Conservation (phyloP, 2,329 filamentous ascomycete genomes). For the Fusarium sarcochroum region DNA sequence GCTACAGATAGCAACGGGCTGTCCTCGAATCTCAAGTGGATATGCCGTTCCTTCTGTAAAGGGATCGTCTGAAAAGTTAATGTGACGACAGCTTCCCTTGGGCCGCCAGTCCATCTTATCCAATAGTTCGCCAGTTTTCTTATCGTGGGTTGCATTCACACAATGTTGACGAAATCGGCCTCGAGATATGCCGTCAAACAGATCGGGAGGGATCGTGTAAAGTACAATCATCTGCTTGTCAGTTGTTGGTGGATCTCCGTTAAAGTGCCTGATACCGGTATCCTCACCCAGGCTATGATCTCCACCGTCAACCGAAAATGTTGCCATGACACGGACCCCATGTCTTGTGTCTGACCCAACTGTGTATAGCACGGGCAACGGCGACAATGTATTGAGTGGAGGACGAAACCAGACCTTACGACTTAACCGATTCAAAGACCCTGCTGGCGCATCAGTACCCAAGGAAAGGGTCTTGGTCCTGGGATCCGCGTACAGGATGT, state of each 20-base stretch:
- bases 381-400: conserved; percentile 48
- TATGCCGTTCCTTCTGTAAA: conserved; percentile 37
- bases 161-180: conserved; percentile 19
- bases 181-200: conserved; percentile 58
- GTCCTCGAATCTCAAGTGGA: conserved; percentile 52
- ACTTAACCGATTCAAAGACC: conserved; percentile 64
- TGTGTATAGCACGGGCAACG: conserved; percentile 66
- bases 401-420: conserved; percentile 70
- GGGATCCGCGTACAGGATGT: conserved; percentile 76
- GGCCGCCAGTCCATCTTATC: conserved; percentile 39
- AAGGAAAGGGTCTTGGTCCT: conserved; percentile 68
- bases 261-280: conserved; percentile 4
- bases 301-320: conserved; percentile 58
- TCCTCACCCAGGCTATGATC: conserved; percentile 20
- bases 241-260: conserved; percentile 12
- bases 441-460: conserved; percentile 72
- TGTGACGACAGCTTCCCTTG: conserved; percentile 39
- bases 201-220: conserved; percentile 72
- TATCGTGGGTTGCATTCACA: conserved; percentile 9
- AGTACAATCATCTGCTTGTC: conserved; percentile 64
- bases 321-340: conserved; percentile 71
- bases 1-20: conserved; percentile 51
- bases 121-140: conserved; percentile 14
- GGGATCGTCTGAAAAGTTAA: conserved; percentile 37
- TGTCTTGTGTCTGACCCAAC: conserved; percentile 68